These are phyloP conservation scores for Mortierella sp. DNA, from an alignment of 371 early-diverging fungal species.

Conservation along the genomic window DNA sequence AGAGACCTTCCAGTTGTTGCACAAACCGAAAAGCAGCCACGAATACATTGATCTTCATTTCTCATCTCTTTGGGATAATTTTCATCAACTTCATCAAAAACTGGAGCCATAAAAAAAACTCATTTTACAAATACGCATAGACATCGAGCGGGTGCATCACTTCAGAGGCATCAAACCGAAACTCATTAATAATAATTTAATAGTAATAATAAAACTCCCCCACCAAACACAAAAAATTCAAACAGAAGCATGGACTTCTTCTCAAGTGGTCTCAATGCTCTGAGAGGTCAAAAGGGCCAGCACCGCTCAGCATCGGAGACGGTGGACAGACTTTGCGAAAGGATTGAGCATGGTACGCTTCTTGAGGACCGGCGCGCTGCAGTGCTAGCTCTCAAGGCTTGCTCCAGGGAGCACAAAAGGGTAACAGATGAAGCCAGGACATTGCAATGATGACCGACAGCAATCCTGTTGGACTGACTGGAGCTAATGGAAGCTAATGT, in stretches of 20 bases:
- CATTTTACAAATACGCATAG: not conserved
- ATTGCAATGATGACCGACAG: not conserved
- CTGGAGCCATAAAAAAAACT: not conserved
- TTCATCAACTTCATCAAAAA: not conserved
- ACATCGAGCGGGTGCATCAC: not conserved
- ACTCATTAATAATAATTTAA: not conserved
- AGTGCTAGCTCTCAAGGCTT: constrained; percentile 87
- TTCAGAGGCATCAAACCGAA: not conserved
- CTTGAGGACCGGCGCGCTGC: constrained; percentile 93
- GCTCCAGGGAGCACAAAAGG: constrained; percentile 83
- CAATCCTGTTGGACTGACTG: not conserved
- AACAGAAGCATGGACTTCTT: constrained; percentile 31
- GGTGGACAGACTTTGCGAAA: constrained; percentile 88
- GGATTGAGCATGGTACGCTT: constrained; percentile 85
- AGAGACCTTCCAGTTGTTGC: not conserved
- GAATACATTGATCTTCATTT: no score
- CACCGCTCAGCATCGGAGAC: constrained; percentile 88
- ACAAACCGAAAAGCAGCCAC: no score
- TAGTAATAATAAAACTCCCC: not conserved
- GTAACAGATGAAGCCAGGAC: constrained; percentile 55
- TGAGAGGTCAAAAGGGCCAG: constrained; percentile 83
- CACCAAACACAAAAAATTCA: not conserved
- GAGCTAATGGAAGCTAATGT: not conserved
- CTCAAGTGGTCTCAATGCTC: constrained; percentile 70
- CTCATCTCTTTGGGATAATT: no score